phyloP scores from a whole-genome alignment of 306 rosid species.

The Cucurbita moschata region DNA sequence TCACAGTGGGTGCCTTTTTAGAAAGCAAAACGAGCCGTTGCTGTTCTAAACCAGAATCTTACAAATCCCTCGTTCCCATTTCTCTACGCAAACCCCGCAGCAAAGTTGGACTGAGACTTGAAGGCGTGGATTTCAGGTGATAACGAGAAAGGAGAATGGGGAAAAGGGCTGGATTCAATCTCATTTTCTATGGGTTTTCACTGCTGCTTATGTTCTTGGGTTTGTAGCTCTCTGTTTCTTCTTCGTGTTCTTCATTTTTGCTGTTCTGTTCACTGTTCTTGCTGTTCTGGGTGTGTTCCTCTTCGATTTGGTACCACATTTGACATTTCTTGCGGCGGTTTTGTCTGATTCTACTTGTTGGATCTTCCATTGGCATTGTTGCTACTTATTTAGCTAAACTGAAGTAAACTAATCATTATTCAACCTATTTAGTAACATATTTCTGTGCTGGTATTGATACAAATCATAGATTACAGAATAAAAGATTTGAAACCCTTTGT shows the following conservation, averaged over 20 bases:
- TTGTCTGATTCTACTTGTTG: neutral
- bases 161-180: conserved; percentile 23
- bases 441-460: too few relatives aligned
- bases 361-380: neutral
- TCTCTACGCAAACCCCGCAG: neutral
- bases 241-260: neutral
- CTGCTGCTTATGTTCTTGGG: conserved; percentile 52
- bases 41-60: conserved; percentile 4
- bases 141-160: conserved; percentile 23
- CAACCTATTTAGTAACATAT: too few relatives aligned
- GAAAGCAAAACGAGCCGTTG: conserved; percentile 32
- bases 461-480: too few relatives aligned
- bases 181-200: conserved; percentile 27
- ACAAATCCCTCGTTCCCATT: neutral
- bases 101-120: neutral
- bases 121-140: neutral
- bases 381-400: too few relatives aligned
- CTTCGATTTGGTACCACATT: neutral
- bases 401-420: too few relatives aligned
- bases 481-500: too few relatives aligned
- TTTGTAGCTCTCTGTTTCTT: conserved; percentile 23
- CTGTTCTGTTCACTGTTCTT: neutral
- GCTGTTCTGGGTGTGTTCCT: neutral
- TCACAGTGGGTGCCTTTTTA: neutral
- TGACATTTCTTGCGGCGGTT: neutral